A percentile compares a stretch with the other conserved stretches of the same genome.
These are phyloP conservation scores for Fusarium brachygibbosum DNA, from an alignment of 2,329 filamentous ascomycete species.

Conservation along the genomic window DNA sequence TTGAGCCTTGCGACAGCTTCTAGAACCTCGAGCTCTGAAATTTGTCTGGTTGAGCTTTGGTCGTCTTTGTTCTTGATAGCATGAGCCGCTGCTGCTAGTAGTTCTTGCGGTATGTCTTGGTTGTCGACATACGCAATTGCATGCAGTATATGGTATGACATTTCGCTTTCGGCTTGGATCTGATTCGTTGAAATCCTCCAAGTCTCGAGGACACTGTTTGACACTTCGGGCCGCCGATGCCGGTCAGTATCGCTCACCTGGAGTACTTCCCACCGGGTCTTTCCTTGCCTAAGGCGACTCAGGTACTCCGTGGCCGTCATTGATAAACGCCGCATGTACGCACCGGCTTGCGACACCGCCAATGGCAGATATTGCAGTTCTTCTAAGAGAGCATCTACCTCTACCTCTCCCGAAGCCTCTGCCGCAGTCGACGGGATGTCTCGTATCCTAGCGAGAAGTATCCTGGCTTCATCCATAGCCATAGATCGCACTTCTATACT, in stretches of 20 bases:
- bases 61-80: no score
- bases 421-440: rapidly evolving
- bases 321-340: not conserved
- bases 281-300: not conserved
- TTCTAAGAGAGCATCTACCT: not conserved
- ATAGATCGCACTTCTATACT: not conserved
- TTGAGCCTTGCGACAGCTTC: not conserved
- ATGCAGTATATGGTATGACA: not conserved
- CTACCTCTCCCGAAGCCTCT: rapidly evolving
- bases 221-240: not conserved
- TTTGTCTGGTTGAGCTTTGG: rapidly evolving
- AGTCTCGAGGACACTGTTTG: constrained; percentile 5
- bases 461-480: not conserved
- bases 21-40: not conserved
- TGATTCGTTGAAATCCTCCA: constrained; percentile 3
- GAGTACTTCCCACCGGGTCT: not conserved
- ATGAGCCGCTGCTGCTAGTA: not conserved
- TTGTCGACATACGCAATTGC: not conserved
- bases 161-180: not conserved
- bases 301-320: not conserved
- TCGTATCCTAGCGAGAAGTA: rapidly evolving
- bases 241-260: not conserved
- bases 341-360: not conserved
- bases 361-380: not conserved
- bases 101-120: not conserved